phyloP scores from a whole-genome alignment of 2,329 filamentous ascomycete species.

The Fusarium haematococcum region DNA sequence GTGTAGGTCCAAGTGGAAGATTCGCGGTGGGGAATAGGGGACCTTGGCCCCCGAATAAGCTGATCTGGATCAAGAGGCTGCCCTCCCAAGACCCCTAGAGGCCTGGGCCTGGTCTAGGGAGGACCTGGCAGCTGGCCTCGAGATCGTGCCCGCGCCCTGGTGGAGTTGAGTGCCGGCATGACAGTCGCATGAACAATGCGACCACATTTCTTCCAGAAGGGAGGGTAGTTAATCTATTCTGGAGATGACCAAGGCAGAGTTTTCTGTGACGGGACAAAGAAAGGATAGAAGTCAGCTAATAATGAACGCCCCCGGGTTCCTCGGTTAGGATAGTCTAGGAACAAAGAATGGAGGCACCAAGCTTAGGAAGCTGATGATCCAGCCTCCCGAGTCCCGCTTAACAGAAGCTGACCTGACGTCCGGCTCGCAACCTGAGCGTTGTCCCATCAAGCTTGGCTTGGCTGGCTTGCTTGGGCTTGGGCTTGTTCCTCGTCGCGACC shows the following conservation, averaged over 20 bases:
- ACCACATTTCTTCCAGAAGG: constrained; percentile 23
- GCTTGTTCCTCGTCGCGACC: constrained; percentile 36
- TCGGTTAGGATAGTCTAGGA: constrained; percentile 30
- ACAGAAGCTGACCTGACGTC: not conserved
- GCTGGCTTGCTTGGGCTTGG: not conserved
- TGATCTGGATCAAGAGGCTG: not conserved
- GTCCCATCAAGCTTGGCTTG: not conserved
- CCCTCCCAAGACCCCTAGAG: constrained; percentile 10
- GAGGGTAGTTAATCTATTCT: constrained; percentile 30
- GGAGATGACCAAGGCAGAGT: constrained; percentile 5
- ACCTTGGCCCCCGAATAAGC: constrained; percentile 2
- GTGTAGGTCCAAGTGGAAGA: not conserved
- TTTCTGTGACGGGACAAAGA: not conserved
- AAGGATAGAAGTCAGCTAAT: not conserved
- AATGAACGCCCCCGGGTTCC: constrained; percentile 3
- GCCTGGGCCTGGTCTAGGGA: not conserved
- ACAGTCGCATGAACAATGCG: constrained; percentile 31
- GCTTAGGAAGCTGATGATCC: constrained; percentile 18
- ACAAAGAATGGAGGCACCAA: constrained; percentile 30
- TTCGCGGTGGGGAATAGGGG: constrained; percentile 11
- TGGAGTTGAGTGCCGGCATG: constrained; percentile 30
- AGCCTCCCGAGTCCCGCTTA: constrained; percentile 14
- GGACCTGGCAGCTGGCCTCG: constrained; percentile 10
- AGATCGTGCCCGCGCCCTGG: constrained; percentile 24
- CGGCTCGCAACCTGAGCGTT: not conserved